These are phyloP conservation scores for Gardenia jasminoides DNA, from an alignment of 257 asterid species.

Conservation along the genomic window DNA sequence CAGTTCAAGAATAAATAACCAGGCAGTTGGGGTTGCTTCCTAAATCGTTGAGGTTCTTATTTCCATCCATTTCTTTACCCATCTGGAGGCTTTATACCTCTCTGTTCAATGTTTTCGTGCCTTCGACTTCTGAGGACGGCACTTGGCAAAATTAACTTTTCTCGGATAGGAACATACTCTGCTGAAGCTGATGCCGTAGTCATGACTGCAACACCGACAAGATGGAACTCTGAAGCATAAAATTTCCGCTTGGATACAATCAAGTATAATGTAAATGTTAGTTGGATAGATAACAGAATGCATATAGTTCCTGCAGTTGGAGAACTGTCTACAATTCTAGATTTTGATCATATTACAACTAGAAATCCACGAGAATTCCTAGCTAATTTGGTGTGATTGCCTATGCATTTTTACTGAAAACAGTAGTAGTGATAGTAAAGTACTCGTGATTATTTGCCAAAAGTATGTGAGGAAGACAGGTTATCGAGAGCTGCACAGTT, in stretches of 20 bases:
- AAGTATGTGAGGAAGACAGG: neutral
- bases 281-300: neutral
- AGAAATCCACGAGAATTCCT: neutral
- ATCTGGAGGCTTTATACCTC: neutral
- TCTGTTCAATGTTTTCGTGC: neutral
- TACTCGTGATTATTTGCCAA: neutral
- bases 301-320: neutral
- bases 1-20: conserved; percentile 31
- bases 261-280: neutral
- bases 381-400: neutral
- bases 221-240: neutral
- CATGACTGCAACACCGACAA: neutral
- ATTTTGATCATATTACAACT: neutral
- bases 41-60: conserved; percentile 9
- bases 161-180: neutral
- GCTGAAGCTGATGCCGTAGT: neutral
- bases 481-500: neutral
- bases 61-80: neutral
- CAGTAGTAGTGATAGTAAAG: neutral
- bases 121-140: neutral
- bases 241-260: neutral
- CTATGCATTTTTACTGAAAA: neutral
- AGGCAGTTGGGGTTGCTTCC: conserved; percentile 37
- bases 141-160: neutral
- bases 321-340: neutral